Conservation (phyloP, 352 stramenopile genomes). For the Pythium vanterpoolii region DNA sequence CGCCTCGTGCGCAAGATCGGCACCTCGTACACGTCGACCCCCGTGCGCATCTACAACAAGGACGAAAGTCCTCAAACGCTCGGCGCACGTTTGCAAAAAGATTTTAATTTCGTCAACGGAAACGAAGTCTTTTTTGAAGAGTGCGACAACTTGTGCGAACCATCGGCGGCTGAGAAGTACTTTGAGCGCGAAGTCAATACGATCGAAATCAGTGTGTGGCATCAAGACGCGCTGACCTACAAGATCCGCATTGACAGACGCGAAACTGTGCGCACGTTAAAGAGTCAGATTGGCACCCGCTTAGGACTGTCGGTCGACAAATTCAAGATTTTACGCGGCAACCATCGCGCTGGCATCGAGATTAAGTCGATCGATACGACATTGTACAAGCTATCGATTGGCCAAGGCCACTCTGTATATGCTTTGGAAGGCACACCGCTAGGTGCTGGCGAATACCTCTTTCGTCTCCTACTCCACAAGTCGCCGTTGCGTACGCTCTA, state of each 20-base stretch:
- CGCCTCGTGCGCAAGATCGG: conserved; percentile 69
- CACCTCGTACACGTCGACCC: conserved; percentile 57
- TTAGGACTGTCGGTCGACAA: conserved; percentile 44
- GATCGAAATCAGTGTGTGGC: conserved; percentile 77
- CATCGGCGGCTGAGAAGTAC: conserved; percentile 51
- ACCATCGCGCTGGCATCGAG: conserved; percentile 63
- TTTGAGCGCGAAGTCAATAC: conserved; percentile 80
- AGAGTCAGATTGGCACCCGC: conserved; percentile 47
- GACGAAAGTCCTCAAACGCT: conserved; percentile 39
- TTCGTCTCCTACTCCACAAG: conserved; percentile 61
- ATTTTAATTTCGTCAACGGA: conserved; percentile 65
- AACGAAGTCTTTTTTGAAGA: conserved; percentile 77
- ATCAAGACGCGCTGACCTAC: conserved; percentile 37
- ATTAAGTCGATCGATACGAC: conserved; percentile 81
- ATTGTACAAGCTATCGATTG: conserved; percentile 71
- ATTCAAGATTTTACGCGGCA: conserved; percentile 80
- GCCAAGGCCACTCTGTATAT: conserved; percentile 64
- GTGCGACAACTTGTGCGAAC: conserved; percentile 34
- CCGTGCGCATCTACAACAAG: conserved; percentile 64
- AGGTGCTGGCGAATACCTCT: conserved; percentile 73
- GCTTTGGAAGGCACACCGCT: conserved; percentile 62
- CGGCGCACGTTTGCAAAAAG: conserved; percentile 47
- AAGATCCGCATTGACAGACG: conserved; percentile 70
- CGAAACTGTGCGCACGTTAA: conserved; percentile 57
- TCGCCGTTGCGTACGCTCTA: too few relatives aligned